Percentiles rank a stretch among this genome's conserved stretches.
Evolutionary conservation across 176 grass and related monocot species (phyloP).

Genomic region (Phragmites australis): DNA sequence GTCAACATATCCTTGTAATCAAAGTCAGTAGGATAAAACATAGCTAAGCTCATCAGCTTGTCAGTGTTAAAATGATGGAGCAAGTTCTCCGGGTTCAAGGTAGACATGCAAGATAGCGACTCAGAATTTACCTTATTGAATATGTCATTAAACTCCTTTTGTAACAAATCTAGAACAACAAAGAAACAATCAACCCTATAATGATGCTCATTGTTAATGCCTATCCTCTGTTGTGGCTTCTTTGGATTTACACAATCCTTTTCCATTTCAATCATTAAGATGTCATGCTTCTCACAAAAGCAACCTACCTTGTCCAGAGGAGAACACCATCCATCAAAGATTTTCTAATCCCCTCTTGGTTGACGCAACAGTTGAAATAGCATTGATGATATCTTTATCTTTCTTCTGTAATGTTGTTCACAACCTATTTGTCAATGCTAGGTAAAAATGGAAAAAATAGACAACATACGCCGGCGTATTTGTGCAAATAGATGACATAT

Average conservation of each 20-base stretch:
- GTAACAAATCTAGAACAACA: not conserved
- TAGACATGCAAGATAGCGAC: too few species aligned
- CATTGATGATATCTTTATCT: not conserved
- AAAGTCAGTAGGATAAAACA: too few species aligned
- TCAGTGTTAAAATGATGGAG: not conserved
- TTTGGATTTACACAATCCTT: not conserved
- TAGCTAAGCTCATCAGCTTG: too few species aligned
- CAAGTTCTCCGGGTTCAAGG: not conserved
- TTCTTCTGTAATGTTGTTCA: not conserved
- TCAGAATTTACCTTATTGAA: not conserved
- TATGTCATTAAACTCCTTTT: not conserved
- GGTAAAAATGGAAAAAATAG: too few species aligned
- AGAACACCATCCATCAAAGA: not conserved
- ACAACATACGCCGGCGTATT: too few species aligned
- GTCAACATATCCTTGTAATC: too few species aligned
- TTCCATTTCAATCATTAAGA: not conserved
- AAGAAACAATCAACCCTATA: constrained; percentile 2
- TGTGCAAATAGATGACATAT: too few species aligned
- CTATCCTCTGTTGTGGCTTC: not conserved
- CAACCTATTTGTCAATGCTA: not conserved
- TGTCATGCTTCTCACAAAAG: not conserved
- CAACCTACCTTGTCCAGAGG: not conserved
- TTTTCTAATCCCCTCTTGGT: not conserved
- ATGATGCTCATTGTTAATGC: not conserved
- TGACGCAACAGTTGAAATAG: not conserved